Evolutionary conservation across 371 early-diverging fungal genomes (phyloP).

Genomic region (Mortierella polycephala): DNA sequence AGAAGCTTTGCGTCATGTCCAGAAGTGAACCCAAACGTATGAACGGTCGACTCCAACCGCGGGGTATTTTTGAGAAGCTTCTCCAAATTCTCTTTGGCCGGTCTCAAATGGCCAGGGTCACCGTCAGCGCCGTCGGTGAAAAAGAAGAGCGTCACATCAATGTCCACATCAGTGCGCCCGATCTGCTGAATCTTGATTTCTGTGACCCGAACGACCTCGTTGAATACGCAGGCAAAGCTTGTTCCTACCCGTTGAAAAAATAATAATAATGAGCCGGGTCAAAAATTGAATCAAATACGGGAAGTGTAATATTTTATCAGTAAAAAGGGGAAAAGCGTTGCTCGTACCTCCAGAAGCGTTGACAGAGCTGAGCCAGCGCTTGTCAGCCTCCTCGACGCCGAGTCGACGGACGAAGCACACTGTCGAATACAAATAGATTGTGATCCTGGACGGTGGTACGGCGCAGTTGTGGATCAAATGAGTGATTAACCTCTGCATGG

Average conservation of each 20-base stretch:
- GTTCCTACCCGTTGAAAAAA: constrained; percentile 19
- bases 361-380: constrained; percentile 19
- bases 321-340: constrained; percentile 1
- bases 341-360: constrained; percentile 29
- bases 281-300: not conserved
- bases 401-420: constrained; percentile 15
- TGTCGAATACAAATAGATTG: constrained; percentile 19
- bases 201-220: constrained; percentile 8
- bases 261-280: not conserved
- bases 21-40: constrained; percentile 43
- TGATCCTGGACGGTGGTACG: constrained; percentile 22
- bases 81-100: constrained; percentile 13
- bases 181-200: not conserved
- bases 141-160: constrained; percentile 42
- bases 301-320: not conserved
- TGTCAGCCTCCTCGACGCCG: constrained; percentile 2
- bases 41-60: constrained; percentile 29
- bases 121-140: constrained; percentile 48
- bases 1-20: constrained; percentile 44
- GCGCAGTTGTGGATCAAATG: constrained; percentile 24
- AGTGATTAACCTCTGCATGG: constrained; percentile 28
- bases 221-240: constrained; percentile 31
- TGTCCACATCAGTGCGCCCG: constrained; percentile 6
- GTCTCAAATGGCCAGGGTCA: not conserved
- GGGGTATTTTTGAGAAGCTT: constrained; percentile 13